phyloP scores from a whole-genome alignment of 768 basidiomycete genomes.

The Kwoniella shandongensis region DNA sequence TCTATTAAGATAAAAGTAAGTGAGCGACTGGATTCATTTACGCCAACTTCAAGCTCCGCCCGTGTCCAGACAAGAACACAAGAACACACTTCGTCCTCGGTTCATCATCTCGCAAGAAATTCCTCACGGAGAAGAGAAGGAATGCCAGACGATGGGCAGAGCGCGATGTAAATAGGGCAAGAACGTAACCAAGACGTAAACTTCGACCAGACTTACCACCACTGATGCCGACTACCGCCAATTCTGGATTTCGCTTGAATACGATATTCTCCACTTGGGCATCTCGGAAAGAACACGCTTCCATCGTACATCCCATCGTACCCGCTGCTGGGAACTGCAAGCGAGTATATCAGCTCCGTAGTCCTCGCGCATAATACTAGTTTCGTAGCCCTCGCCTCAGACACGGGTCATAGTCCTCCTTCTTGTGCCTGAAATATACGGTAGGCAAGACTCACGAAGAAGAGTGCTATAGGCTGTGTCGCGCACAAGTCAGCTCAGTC shows the following conservation, averaged over 20 bases:
- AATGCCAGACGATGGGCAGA: too few species aligned
- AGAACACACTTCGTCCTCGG: too few species aligned
- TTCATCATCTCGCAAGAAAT: too few species aligned
- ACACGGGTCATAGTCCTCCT: too few species aligned
- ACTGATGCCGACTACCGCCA: conserved; percentile 72
- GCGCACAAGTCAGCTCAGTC: conserved; percentile 58
- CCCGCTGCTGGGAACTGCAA: conserved; percentile 56
- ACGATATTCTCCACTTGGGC: conserved; percentile 64
- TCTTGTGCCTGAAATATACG: too few species aligned
- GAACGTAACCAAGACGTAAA: not conserved
- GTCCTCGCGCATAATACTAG: too few species aligned
- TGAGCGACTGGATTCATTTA: too few species aligned
- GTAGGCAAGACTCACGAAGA: conserved; percentile 67
- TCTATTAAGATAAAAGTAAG: conserved; percentile 59
- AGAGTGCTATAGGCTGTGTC: conserved; percentile 66
- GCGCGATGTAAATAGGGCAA: not conserved
- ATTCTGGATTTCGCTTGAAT: conserved; percentile 63
- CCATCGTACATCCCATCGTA: conserved; percentile 74
- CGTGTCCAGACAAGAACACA: too few species aligned
- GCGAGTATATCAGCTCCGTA: too few species aligned
- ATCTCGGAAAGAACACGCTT: conserved; percentile 80
- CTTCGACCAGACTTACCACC: conserved; percentile 47
- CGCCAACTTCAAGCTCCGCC: too few species aligned
- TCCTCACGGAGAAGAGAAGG: too few species aligned
- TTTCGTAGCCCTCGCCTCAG: too few species aligned